Conservation (phyloP, 148 eudicot genomes). For the Heliamphora exappendiculata region DNA sequence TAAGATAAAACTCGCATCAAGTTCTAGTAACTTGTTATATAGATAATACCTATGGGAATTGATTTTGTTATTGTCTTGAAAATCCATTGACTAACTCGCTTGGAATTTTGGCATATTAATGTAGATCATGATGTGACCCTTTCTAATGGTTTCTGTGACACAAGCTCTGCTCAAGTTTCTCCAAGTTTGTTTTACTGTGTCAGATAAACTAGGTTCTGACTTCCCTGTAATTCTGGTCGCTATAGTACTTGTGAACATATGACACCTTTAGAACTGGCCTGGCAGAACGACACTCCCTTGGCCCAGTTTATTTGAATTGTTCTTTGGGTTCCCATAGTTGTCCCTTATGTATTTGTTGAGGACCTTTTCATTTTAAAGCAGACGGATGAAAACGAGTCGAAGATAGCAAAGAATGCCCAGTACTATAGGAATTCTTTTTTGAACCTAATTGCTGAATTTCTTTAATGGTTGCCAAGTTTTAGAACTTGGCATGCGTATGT, state of each 20-base stretch:
- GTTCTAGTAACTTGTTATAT: too few relatives aligned
- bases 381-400: neutral
- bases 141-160: neutral
- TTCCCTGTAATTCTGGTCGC: neutral
- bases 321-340: neutral
- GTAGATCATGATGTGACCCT: too few relatives aligned
- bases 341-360: neutral
- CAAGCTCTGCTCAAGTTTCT: neutral
- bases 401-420: neutral
- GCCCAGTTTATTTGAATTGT: neutral
- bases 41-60: neutral
- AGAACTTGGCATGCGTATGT: neutral
- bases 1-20: too few relatives aligned
- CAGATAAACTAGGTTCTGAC: neutral
- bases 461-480: neutral
- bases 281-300: neutral
- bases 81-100: neutral
- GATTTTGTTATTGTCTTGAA: neutral
- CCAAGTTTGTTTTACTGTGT: neutral
- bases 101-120: constrained; percentile 1
- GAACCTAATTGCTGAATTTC: neutral
- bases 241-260: neutral
- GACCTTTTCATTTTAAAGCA: neutral
- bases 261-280: neutral
- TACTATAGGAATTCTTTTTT: neutral